Conservation (phyloP, 441 rosid genomes). For the Corymbia calophylla region DNA sequence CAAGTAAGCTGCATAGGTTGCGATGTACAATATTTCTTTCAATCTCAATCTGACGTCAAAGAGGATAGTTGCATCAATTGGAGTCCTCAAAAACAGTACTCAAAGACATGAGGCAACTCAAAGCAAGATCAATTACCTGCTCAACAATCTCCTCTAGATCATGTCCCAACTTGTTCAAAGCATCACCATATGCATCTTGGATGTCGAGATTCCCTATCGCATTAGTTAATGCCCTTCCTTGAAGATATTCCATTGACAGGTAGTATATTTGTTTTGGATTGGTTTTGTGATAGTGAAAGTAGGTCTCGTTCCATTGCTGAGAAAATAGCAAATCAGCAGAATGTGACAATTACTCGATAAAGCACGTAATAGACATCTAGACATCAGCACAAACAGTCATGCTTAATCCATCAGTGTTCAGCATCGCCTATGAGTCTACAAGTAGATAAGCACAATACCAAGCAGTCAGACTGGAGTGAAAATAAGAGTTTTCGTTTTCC, state of each 20-base stretch:
- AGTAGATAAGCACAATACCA: not conserved
- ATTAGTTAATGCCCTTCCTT: conserved; percentile 93
- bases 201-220: conserved; percentile 77
- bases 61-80: not conserved
- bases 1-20: not conserved
- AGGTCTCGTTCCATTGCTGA: conserved; percentile 97
- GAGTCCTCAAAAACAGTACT: not conserved
- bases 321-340: not conserved
- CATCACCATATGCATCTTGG: conserved; percentile 75
- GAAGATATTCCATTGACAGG: conserved; percentile 97
- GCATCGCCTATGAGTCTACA: not conserved
- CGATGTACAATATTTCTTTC: not conserved
- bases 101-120: not conserved
- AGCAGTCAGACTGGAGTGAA: not conserved
- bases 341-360: not conserved
- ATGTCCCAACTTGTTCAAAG: conserved; percentile 70
- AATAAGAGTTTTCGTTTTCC: not conserved
- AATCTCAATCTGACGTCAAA: not conserved
- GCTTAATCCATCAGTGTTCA: not conserved
- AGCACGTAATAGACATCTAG: not conserved
- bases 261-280: conserved; percentile 94
- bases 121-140: conserved; percentile 44
- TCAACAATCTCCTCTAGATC: conserved; percentile 77
- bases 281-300: conserved; percentile 62
- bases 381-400: not conserved